These are phyloP conservation scores for Pyrenochaeta sp. DNA, from an alignment of 2,329 filamentous ascomycete genomes.

Conservation along the genomic window DNA sequence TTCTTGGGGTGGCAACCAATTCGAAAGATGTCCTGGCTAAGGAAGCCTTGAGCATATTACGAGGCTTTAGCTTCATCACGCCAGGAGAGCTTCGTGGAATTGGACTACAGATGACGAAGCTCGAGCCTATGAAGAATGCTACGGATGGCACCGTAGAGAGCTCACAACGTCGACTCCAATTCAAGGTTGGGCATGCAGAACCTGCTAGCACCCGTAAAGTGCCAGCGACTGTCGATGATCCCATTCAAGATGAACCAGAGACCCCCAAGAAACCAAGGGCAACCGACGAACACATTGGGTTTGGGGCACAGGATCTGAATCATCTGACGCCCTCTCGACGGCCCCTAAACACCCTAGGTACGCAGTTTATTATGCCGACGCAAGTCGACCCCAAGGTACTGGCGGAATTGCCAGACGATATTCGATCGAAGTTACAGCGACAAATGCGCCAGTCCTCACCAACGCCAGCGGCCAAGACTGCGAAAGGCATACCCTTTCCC, in stretches of 20 bases:
- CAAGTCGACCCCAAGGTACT: conserved; percentile 84
- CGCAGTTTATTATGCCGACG: conserved; percentile 89
- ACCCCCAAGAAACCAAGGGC: conserved; percentile 48
- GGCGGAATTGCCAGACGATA: conserved; percentile 83
- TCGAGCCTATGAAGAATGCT: conserved; percentile 77
- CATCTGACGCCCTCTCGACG: conserved; percentile 64
- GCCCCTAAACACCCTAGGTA: conserved; percentile 81
- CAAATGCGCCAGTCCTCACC: conserved; percentile 41
- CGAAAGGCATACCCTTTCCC: conserved; percentile 31
- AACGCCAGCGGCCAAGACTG: conserved; percentile 29
- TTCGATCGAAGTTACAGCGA: conserved; percentile 74
- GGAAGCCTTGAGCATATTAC: conserved; percentile 85
- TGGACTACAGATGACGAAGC: conserved; percentile 91
- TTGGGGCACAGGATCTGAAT: conserved; percentile 49
- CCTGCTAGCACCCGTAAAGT: conserved; percentile 35
- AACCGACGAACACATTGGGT: conserved; percentile 44
- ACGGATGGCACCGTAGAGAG: conserved; percentile 66
- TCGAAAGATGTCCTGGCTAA: conserved; percentile 74
- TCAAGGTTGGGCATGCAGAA: conserved; percentile 63
- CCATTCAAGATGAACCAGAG: conserved; percentile 57
- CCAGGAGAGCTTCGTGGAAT: conserved; percentile 93
- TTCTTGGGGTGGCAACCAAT: conserved; percentile 86
- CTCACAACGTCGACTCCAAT: conserved; percentile 81
- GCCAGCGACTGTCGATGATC: conserved; percentile 41
- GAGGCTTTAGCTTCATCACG: conserved; percentile 83